Conservation (phyloP, 495 filamentous ascomycete species). For the Rusavskia elegans region DNA sequence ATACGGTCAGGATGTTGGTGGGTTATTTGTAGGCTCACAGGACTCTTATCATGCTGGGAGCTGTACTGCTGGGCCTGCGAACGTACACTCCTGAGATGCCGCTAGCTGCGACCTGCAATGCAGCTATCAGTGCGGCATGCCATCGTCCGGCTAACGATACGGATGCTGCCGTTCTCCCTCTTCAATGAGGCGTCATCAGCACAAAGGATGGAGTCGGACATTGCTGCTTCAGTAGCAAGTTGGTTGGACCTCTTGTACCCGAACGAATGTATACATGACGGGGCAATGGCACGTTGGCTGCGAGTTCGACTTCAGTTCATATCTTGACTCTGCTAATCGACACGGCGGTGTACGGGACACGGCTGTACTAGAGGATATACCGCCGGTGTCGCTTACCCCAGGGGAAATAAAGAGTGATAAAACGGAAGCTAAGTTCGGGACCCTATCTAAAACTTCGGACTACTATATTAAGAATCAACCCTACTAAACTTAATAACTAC, state of each 20-base stretch:
- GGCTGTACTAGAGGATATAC: too few relatives aligned
- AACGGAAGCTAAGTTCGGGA: too few relatives aligned
- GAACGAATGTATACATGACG: neutral
- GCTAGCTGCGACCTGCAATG: constrained; percentile 24
- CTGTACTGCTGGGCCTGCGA: constrained; percentile 1
- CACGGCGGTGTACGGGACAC: too few relatives aligned
- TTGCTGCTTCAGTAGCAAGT: neutral
- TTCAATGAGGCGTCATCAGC: constrained; percentile 22
- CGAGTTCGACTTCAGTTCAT: neutral
- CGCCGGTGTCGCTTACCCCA: too few relatives aligned
- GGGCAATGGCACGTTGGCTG: neutral
- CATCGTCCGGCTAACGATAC: constrained; percentile 16
- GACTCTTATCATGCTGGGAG: too few relatives aligned
- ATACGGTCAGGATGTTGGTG: too few relatives aligned
- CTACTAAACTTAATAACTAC: too few relatives aligned
- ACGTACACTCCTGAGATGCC: constrained; percentile 22
- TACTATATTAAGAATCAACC: too few relatives aligned
- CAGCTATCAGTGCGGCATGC: constrained; percentile 33
- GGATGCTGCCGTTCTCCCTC: constrained; percentile 6
- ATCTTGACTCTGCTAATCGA: neutral
- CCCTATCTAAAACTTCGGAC: too few relatives aligned
- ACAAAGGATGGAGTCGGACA: neutral
- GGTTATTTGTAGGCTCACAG: too few relatives aligned
- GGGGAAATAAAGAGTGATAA: too few relatives aligned
- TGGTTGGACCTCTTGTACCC: neutral